Base-by-base conservation (phyloP, 768 basidiomycete genomes). In the Lyophyllum decastes region DNA sequence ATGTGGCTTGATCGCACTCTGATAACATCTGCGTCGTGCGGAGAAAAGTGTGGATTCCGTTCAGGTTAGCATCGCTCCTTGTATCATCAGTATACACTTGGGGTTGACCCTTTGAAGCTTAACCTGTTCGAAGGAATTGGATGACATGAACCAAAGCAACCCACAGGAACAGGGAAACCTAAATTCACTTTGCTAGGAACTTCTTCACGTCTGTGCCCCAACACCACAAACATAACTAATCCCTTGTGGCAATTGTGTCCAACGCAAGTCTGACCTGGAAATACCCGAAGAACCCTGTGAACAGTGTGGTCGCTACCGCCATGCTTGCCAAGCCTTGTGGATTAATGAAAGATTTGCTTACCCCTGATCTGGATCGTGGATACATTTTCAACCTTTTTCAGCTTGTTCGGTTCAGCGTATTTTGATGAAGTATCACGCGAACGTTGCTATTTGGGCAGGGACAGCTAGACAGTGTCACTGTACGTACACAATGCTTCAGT, bases 321-420 rank as follows among this genome's bases (percentile, higher is more conserved):
- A 50, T 35, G 17, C 38, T 27, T 45, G 27, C 27, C 25, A 19
- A 38, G 19, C 25, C n/a, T 49, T 48, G 43, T 55, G 49, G 24
- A 30, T 54, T 46, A 54, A 44, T 52, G 45, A 49, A 27, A 45
- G 52, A 41, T 19, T 4, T 41, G 10, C 40, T 19, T n/a, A 41
- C 27, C 58, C 54, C 49, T 59, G 58, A 52, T 55, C 44, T 57
- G 30, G 47, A 49, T 40, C 51, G 16, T n/a, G 40, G 38, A 12
- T 34, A 16, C 21, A 35, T 33, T 17, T 33, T 40, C 33, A 52
- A 33, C 51, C 35, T 52, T 51, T 38, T 51, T 33, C 19, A 52
- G 51, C 51, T 52, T 52, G 40, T 43, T 52, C 51, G 51, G 51
- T 52, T 52, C 38, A 24, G 27, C 33, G n/a, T 40, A 40, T 26